Evolutionary conservation across 495 filamentous ascomycete species (phyloP).

Genomic region (Trypethelium eluteriae): DNA sequence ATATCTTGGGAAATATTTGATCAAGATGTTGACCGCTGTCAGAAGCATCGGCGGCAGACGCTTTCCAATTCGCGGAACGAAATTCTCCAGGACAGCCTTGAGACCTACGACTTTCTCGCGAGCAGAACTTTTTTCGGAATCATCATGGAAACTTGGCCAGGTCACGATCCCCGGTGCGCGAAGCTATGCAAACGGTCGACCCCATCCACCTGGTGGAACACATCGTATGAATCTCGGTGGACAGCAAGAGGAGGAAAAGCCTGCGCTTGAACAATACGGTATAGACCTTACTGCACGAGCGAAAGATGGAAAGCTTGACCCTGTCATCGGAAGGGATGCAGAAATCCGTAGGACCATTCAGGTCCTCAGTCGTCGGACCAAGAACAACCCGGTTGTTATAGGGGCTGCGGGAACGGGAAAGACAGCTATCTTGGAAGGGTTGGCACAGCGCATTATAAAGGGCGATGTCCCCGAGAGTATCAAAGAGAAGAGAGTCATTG

Average conservation of each 20-base stretch:
- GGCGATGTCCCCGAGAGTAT: constrained; percentile 95
- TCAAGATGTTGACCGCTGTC: background rate
- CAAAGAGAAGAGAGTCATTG: constrained; percentile 85
- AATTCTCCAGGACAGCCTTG: background rate
- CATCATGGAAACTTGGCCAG: background rate
- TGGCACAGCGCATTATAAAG: constrained; percentile 81
- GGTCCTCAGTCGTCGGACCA: constrained; percentile 82
- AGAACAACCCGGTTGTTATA: constrained; percentile 95
- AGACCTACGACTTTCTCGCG: background rate
- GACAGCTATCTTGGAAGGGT: constrained; percentile 86
- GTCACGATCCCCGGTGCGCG: constrained; percentile 32
- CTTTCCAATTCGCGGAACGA: background rate
- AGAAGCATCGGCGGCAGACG: constrained; percentile 9
- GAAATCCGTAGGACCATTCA: constrained; percentile 95
- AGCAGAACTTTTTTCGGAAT: background rate
- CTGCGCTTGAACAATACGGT: constrained; percentile 83
- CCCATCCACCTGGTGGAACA: constrained; percentile 82
- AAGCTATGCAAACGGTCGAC: constrained; percentile 66
- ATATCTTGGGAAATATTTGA: background rate
- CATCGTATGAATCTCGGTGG: constrained; percentile 86
- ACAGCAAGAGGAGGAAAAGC: constrained; percentile 59
- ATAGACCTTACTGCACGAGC: constrained; percentile 83
- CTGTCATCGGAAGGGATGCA: constrained; percentile 84
- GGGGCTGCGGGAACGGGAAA: constrained; percentile 91
- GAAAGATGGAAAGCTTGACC: constrained; percentile 83